A percentile compares a stretch with the other conserved stretches of the same genome.
Conservation (phyloP, 352 stramenopile species). For the Plasmopara halstedii region DNA sequence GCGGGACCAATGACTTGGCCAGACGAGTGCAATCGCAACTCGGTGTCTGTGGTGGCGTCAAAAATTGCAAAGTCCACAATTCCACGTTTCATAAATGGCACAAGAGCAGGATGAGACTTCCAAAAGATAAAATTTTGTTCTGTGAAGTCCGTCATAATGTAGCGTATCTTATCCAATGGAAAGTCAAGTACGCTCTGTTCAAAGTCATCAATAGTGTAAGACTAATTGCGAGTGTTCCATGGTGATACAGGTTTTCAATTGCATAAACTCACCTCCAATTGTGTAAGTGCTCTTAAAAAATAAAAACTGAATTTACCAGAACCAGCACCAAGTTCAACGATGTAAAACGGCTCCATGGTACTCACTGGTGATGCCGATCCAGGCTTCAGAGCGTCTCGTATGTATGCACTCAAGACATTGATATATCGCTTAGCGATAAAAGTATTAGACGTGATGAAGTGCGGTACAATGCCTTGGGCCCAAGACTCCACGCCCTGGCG, state of each 20-base stretch:
- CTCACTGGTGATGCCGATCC: constrained; percentile 47
- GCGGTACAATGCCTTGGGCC: constrained; percentile 90
- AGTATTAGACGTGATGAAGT: constrained; percentile 95
- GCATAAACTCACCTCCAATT: constrained; percentile 37
- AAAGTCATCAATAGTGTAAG: background rate
- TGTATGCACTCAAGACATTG: constrained; percentile 56
- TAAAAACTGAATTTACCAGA: constrained; percentile 95
- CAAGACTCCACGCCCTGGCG: constrained; percentile 81
- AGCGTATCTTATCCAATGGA: constrained; percentile 85
- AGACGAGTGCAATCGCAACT: constrained; percentile 61
- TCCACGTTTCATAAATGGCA: constrained; percentile 76
- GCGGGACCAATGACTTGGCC: constrained; percentile 39
- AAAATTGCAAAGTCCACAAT: constrained; percentile 92
- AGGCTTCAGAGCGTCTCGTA: constrained; percentile 43
- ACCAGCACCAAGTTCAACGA: constrained; percentile 89
- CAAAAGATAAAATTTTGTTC: constrained; percentile 92
- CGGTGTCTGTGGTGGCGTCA: constrained; percentile 85
- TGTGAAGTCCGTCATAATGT: constrained; percentile 95
- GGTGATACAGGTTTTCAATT: no score
- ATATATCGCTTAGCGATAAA: constrained; percentile 91
- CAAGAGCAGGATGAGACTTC: constrained; percentile 80
- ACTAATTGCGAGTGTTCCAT: background rate
- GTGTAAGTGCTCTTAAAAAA: constrained; percentile 85
- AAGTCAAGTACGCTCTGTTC: constrained; percentile 73
- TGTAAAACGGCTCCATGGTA: constrained; percentile 84